phyloP scores from a whole-genome alignment of 768 basidiomycete genomes.

The Amyloporia xantha region DNA sequence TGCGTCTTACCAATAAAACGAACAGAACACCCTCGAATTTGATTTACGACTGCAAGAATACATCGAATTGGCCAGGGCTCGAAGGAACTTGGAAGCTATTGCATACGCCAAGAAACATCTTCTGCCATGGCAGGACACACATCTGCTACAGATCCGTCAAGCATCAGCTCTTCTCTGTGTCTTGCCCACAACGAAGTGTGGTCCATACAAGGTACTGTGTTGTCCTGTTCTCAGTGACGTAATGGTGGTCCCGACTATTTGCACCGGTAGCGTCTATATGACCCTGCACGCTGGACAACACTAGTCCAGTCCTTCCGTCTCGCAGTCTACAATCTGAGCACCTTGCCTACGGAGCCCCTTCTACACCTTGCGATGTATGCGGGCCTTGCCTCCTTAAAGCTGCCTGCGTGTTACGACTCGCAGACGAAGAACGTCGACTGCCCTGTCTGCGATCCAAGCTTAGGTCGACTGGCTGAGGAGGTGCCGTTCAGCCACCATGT shows the following conservation, averaged over 20 bases:
- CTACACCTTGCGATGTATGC: conserved; percentile 86
- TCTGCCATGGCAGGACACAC: conserved; percentile 74
- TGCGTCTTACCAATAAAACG: not conserved
- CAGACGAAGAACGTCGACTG: conserved; percentile 74
- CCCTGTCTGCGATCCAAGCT: conserved; percentile 79
- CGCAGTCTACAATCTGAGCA: conserved; percentile 83
- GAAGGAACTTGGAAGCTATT: conserved; percentile 71
- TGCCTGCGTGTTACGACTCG: conserved; percentile 72
- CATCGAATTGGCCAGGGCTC: conserved; percentile 77
- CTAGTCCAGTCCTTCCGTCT: conserved; percentile 76
- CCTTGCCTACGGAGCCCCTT: conserved; percentile 80
- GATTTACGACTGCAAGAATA: conserved; percentile 93
- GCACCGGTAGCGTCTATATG: conserved; percentile 85
- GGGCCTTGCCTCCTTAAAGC: conserved; percentile 84
- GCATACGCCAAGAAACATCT: conserved; percentile 79
- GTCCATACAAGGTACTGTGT: conserved; percentile 64
- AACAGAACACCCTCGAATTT: conserved; percentile 91
- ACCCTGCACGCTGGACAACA: conserved; percentile 65
- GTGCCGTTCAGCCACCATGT: conserved; percentile 92
- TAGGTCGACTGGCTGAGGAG: conserved; percentile 72
- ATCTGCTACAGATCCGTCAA: conserved; percentile 69
- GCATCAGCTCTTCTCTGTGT: conserved; percentile 76
- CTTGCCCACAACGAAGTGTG: conserved; percentile 59
- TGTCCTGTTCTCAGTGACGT: not conserved
- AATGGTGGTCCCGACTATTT: not conserved